Conservation (phyloP, 495 filamentous ascomycete genomes). For the Neurospora sp. region DNA sequence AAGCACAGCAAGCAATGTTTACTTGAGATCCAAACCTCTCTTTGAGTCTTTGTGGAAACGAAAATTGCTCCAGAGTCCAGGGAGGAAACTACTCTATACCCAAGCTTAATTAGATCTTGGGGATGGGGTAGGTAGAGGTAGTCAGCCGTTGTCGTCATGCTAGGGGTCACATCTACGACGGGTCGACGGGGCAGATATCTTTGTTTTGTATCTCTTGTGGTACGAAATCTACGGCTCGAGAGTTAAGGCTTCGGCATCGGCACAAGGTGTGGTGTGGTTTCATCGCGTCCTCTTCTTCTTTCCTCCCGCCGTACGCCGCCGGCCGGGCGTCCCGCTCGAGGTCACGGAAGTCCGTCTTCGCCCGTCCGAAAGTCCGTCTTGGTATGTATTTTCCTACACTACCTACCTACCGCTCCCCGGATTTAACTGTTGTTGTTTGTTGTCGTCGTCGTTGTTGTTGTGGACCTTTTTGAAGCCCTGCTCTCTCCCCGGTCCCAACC, state of each 20-base stretch:
- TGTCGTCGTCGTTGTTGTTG: background rate
- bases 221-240: background rate
- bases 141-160: background rate
- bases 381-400: background rate
- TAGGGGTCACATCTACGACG: background rate
- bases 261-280: background rate
- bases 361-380: background rate
- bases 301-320: background rate
- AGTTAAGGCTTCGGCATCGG: background rate
- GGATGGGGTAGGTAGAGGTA: too few relatives aligned
- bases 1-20: background rate
- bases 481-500: background rate
- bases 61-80: background rate
- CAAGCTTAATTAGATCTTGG: background rate
- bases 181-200: background rate
- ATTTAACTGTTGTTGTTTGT: background rate
- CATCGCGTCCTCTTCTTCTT: background rate
- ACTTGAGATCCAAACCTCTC: too few relatives aligned
- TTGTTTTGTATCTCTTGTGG: background rate
- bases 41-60: background rate
- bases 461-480: background rate
- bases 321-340: background rate
- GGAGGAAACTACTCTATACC: background rate
- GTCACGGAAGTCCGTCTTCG: background rate
- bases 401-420: background rate